phyloP scores from a whole-genome alignment of 768 basidiomycete species.

The Pleurotus salmoneostramineus region DNA sequence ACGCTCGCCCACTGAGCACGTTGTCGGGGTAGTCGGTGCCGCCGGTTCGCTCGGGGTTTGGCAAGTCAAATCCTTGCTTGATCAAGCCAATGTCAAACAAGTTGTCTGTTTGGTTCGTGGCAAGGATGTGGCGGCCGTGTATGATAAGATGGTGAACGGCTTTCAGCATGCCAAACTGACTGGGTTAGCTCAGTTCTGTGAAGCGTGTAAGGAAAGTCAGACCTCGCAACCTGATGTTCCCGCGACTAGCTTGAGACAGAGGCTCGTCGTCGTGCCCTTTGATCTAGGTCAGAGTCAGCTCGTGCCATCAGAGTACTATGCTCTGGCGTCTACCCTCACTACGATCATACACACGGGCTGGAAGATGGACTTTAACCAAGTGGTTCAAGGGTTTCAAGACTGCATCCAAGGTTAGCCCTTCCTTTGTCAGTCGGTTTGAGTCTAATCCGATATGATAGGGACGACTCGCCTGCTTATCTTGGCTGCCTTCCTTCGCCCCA shows the following conservation, averaged over 20 bases:
- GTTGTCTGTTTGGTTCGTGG: slow-evolving; percentile 12
- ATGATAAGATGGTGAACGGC: slow-evolving; percentile 8
- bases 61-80: slow-evolving; percentile 9
- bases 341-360: slow-evolving; percentile 13
- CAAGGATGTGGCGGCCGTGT: slow-evolving; percentile 1
- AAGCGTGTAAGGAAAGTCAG: slow-evolving; percentile 1
- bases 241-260: slow-evolving; percentile 6
- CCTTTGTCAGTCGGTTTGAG: too few species aligned
- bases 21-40: slow-evolving; percentile 10
- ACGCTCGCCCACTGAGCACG: neutral
- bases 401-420: slow-evolving; percentile 7
- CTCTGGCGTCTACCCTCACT: slow-evolving; percentile 7
- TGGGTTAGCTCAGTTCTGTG: neutral
- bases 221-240: neutral
- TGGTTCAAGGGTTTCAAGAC: slow-evolving; percentile 10
- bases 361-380: slow-evolving; percentile 14
- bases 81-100: slow-evolving; percentile 6
- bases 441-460: neutral
- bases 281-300: slow-evolving; percentile 8
- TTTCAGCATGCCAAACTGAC: neutral
- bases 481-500: slow-evolving; percentile 11
- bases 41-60: slow-evolving; percentile 11
- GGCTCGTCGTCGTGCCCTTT: slow-evolving; percentile 12
- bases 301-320: slow-evolving; percentile 1
- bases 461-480: slow-evolving; percentile 11